These are phyloP conservation scores for Gleditsia sinensis DNA, from an alignment of 306 rosid genomes.

Conservation along the genomic window DNA sequence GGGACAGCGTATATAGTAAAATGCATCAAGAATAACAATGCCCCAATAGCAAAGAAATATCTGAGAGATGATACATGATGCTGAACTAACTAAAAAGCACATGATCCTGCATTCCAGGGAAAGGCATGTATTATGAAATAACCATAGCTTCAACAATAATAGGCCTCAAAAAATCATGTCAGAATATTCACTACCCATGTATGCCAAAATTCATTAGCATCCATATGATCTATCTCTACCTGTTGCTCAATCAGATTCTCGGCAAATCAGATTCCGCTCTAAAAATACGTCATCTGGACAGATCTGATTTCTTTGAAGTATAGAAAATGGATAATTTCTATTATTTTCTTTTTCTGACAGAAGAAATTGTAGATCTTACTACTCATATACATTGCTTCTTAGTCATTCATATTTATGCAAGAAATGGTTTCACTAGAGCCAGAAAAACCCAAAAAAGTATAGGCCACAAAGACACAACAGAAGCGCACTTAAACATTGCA, in stretches of 20 bases:
- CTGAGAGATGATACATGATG: background rate
- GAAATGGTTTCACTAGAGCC: slow-evolving; percentile 6
- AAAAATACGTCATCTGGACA: background rate
- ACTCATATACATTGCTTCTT: background rate
- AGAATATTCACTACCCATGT: background rate
- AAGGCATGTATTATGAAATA: background rate
- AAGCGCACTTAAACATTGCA: background rate
- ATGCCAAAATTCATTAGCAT: background rate
- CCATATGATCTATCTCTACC: background rate
- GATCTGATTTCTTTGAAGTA: slow-evolving; percentile 10
- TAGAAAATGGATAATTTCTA: background rate
- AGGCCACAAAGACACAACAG: background rate
- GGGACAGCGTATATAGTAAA: background rate
- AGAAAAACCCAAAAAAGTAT: background rate
- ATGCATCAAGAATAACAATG: background rate
- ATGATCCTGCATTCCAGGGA: background rate
- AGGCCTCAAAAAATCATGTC: background rate
- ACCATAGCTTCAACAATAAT: background rate
- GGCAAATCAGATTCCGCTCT: slow-evolving; percentile 1
- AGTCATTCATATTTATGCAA: slow-evolving; percentile 6
- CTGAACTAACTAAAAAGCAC: background rate
- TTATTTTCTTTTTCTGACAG: background rate
- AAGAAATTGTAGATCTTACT: background rate
- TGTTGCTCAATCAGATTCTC: background rate
- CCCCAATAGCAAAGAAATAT: background rate